phyloP scores from a whole-genome alignment of 345 rosid genomes.

The Citrus hindsii region DNA sequence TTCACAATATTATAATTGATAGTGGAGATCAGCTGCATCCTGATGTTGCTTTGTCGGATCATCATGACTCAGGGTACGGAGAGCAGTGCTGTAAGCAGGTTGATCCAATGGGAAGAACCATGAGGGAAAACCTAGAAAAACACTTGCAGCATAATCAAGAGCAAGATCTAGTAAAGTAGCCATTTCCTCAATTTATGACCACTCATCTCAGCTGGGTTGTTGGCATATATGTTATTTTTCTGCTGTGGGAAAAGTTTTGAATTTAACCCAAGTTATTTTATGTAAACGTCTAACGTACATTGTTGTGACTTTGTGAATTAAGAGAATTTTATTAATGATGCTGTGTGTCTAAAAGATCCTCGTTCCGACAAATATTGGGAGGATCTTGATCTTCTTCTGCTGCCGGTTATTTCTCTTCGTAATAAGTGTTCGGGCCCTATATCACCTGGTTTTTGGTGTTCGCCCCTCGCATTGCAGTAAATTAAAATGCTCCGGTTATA shows the following conservation, averaged over 20 bases:
- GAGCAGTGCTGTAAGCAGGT: slow-evolving; percentile 63
- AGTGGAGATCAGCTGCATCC: slow-evolving; percentile 67
- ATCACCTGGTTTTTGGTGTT: neutral
- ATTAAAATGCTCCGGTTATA: neutral
- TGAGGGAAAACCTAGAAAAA: slow-evolving; percentile 56
- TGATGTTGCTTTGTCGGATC: slow-evolving; percentile 59
- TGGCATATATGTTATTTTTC: neutral
- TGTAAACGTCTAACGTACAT: neutral
- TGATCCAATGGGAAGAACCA: slow-evolving; percentile 49
- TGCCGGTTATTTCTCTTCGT: neutral
- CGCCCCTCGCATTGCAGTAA: neutral
- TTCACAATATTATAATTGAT: slow-evolving; percentile 82
- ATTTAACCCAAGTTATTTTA: neutral
- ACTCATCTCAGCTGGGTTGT: neutral
- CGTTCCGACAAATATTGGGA: neutral
- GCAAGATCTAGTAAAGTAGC: slow-evolving; percentile 16
- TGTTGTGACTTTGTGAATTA: neutral
- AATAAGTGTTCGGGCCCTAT: neutral
- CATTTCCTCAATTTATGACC: neutral
- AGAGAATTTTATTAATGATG: neutral
- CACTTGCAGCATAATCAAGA: slow-evolving; percentile 35
- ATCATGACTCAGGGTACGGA: slow-evolving; percentile 70
- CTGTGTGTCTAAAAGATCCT: neutral
- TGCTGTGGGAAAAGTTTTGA: neutral
- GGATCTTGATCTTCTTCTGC: neutral